A percentile compares a stretch with the other conserved stretches of the same genome.
Evolutionary conservation across 1,284 basidiomycete genomes (phyloP).

Genomic region (Trametes hirsuta): DNA sequence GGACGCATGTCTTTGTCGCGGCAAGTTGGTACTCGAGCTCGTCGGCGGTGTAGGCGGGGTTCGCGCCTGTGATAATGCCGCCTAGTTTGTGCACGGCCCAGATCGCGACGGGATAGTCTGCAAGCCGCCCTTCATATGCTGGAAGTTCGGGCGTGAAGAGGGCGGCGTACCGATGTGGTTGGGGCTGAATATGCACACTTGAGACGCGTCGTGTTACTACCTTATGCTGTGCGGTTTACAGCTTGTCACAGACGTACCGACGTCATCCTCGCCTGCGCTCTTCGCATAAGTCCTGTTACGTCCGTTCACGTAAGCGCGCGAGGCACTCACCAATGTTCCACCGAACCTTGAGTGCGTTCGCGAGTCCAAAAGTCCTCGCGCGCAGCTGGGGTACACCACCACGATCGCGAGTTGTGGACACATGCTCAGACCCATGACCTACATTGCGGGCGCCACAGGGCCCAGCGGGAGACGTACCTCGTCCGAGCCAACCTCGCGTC

Average conservation of each 20-base stretch:
- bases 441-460: background rate
- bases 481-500: conserved; percentile 47
- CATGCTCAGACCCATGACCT: background rate
- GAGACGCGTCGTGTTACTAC: no score
- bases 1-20: conserved; percentile 52
- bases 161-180: conserved; percentile 35
- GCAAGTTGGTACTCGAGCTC: conserved; percentile 67
- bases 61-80: conserved; percentile 65
- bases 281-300: background rate
- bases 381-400: conserved; percentile 18
- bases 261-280: conserved; percentile 26
- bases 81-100: conserved; percentile 79
- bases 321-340: conserved; percentile 27
- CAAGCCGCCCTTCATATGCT: background rate
- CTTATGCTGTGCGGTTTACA: no score
- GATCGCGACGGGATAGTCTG: conserved; percentile 70
- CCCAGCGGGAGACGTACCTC: conserved; percentile 45
- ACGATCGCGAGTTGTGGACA: background rate
- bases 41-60: conserved; percentile 64
- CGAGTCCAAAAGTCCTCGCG: conserved; percentile 27
- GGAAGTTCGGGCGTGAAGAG: no score
- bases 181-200: conserved; percentile 40
- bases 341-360: conserved; percentile 25
- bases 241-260: conserved; percentile 17
- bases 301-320: background rate